Evolutionary conservation across 805 yeast genomes (phyloP).

Genomic region (Ogataea parapolymorpha): DNA sequence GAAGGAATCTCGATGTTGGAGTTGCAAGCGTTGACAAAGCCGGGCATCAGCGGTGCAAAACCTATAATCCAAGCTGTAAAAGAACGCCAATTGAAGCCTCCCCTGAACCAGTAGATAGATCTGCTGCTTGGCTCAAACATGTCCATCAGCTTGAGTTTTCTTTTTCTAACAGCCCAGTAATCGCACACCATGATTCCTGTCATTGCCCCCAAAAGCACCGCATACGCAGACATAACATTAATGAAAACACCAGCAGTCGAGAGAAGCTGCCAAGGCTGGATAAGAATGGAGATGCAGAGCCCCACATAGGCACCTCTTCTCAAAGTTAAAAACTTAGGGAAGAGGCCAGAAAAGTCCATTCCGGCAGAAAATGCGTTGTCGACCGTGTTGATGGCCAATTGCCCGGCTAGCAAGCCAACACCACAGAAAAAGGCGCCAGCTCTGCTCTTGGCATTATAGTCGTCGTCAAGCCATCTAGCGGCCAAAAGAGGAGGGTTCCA

Average conservation of each 20-base stretch:
- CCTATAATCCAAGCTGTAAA: constrained; percentile 39
- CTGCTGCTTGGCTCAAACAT: constrained; percentile 46
- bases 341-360: constrained; percentile 48
- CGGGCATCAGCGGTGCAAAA: constrained; percentile 51
- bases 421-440: constrained; percentile 49
- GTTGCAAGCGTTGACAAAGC: constrained; percentile 29
- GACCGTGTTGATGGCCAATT: constrained; percentile 38
- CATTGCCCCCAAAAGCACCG: constrained; percentile 54
- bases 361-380: constrained; percentile 45
- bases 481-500: constrained; percentile 47
- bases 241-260: constrained; percentile 35
- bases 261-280: constrained; percentile 41
- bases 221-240: constrained; percentile 17
- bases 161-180: constrained; percentile 60
- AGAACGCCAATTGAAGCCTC: constrained; percentile 56
- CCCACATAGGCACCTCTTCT: constrained; percentile 45
- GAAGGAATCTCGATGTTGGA: constrained; percentile 29
- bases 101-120: constrained; percentile 58
- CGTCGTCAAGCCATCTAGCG: constrained; percentile 32
- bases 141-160: constrained; percentile 42
- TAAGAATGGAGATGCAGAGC: constrained; percentile 31
- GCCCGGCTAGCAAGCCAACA: constrained; percentile 34
- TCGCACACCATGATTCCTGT: constrained; percentile 69
- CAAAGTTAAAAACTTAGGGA: constrained; percentile 42
- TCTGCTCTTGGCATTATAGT: constrained; percentile 35